Percentiles rank a stretch among this genome's conserved stretches.
phyloP scores from a whole-genome alignment of 192 early-diverging fungal genomes.

The Backusella westeae region DNA sequence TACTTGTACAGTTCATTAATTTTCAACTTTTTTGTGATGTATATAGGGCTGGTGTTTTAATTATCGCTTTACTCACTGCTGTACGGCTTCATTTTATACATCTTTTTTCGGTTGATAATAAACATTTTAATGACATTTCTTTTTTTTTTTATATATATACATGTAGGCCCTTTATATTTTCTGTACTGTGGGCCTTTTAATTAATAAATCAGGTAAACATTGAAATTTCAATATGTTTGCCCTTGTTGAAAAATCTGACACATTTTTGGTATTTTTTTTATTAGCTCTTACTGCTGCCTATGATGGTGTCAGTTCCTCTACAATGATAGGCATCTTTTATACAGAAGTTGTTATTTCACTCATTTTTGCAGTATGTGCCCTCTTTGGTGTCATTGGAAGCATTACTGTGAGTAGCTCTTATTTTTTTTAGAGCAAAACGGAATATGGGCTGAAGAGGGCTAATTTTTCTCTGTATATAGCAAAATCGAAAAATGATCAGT shows the following conservation, averaged over 20 bases:
- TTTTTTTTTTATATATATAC: background rate
- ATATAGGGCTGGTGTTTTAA: slow-evolving; percentile 28
- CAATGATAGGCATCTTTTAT: slow-evolving; percentile 13
- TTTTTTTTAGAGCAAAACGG: background rate
- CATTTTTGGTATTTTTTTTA: background rate
- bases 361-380: slow-evolving; percentile 19
- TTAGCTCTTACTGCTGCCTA: background rate
- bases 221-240: no score
- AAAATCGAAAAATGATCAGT: slow-evolving; percentile 25
- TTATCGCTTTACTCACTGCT: slow-evolving; percentile 20
- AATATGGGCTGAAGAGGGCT: background rate
- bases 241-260: background rate
- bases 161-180: slow-evolving; percentile 2
- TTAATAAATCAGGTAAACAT: background rate
- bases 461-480: slow-evolving; percentile 20
- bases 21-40: background rate
- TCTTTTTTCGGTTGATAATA: background rate
- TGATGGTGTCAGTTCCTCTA: background rate
- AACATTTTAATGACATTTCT: background rate
- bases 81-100: background rate
- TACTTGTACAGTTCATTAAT: background rate
- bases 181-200: background rate
- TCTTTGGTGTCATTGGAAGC: slow-evolving; percentile 31
- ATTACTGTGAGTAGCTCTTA: slow-evolving; percentile 19
- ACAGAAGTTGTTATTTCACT: slow-evolving; percentile 12